Evolutionary conservation across 805 yeast species (phyloP).

Genomic region (Pichia cabralensis): DNA sequence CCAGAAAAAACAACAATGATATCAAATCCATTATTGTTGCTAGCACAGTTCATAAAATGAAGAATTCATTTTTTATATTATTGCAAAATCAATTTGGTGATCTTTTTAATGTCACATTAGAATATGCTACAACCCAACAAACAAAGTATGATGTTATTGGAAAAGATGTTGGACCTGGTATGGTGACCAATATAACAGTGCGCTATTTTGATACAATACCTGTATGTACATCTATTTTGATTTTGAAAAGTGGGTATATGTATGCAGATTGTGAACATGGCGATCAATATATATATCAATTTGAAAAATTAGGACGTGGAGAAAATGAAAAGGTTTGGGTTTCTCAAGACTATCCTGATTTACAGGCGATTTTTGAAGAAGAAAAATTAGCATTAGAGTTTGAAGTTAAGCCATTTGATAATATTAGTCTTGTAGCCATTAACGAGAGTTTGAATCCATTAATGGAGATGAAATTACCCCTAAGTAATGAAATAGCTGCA

Average conservation of each 20-base stretch:
- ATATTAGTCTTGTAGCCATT: slow-evolving; percentile 49
- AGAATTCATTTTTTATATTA: slow-evolving; percentile 53
- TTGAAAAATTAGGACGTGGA: slow-evolving; percentile 62
- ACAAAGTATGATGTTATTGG: slow-evolving; percentile 17
- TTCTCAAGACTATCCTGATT: slow-evolving; percentile 27
- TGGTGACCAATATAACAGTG: slow-evolving; percentile 35
- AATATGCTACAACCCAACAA: slow-evolving; percentile 32
- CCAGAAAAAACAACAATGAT: slow-evolving; percentile 19
- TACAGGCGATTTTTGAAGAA: slow-evolving; percentile 21
- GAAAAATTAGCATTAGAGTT: slow-evolving; percentile 14
- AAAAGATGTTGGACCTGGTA: slow-evolving; percentile 15
- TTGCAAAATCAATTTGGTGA: slow-evolving; percentile 70
- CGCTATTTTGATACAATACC: slow-evolving; percentile 75
- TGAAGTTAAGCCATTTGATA: slow-evolving; percentile 34
- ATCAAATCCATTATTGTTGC: slow-evolving; percentile 32
- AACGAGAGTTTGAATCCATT: slow-evolving; percentile 46
- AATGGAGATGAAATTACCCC: slow-evolving; percentile 29
- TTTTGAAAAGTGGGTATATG: slow-evolving; percentile 68
- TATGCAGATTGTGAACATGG: slow-evolving; percentile 56
- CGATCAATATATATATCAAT: slow-evolving; percentile 65
- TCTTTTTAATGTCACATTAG: slow-evolving; percentile 54
- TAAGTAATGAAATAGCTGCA: slow-evolving; percentile 22
- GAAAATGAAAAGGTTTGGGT: slow-evolving; percentile 26
- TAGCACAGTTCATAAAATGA: slow-evolving; percentile 58
- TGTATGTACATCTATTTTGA: slow-evolving; percentile 39